These are phyloP conservation scores for Gnaphalium uliginosum DNA, from an alignment of 129 eudicot genomes.

Conservation along the genomic window DNA sequence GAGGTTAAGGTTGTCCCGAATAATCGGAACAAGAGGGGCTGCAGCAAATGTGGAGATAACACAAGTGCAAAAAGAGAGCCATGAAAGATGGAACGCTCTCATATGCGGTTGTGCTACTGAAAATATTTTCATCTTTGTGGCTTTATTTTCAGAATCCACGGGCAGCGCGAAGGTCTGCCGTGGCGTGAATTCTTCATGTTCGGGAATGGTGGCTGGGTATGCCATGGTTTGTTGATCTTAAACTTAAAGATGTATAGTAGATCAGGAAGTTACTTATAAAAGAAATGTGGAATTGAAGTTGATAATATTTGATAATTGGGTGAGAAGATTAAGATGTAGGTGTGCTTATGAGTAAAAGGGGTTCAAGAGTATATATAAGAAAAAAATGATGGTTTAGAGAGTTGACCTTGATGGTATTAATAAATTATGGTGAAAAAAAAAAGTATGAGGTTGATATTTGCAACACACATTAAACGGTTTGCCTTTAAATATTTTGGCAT, in stretches of 20 bases:
- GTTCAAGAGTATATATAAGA: slow-evolving; percentile 18
- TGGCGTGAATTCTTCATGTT: background rate
- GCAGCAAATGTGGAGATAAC: slow-evolving; percentile 41
- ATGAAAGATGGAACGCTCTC: slow-evolving; percentile 42
- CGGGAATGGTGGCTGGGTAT: slow-evolving; percentile 7
- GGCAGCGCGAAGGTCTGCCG: slow-evolving; percentile 22
- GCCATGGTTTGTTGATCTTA: slow-evolving; percentile 28
- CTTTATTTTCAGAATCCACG: slow-evolving; percentile 36
- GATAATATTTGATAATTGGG: slow-evolving; percentile 2
- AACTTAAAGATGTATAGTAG: background rate
- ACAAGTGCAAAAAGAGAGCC: slow-evolving; percentile 41
- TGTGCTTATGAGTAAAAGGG: slow-evolving; percentile 33
- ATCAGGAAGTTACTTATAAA: background rate
- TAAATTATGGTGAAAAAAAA: too few relatives aligned
- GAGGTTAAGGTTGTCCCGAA: slow-evolving; percentile 42
- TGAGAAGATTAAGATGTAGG: slow-evolving; percentile 25
- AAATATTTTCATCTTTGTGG: slow-evolving; percentile 31
- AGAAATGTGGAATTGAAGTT: slow-evolving; percentile 6
- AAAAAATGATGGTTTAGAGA: background rate
- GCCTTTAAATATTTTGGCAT: too few relatives aligned
- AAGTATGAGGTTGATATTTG: background rate
- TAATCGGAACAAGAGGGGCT: slow-evolving; percentile 42
- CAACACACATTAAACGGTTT: background rate
- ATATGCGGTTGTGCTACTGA: slow-evolving; percentile 33
- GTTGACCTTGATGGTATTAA: slow-evolving; percentile 23